Conservation (phyloP, 1,139 yeast species). For the Zygosaccharomyces sapae region DNA sequence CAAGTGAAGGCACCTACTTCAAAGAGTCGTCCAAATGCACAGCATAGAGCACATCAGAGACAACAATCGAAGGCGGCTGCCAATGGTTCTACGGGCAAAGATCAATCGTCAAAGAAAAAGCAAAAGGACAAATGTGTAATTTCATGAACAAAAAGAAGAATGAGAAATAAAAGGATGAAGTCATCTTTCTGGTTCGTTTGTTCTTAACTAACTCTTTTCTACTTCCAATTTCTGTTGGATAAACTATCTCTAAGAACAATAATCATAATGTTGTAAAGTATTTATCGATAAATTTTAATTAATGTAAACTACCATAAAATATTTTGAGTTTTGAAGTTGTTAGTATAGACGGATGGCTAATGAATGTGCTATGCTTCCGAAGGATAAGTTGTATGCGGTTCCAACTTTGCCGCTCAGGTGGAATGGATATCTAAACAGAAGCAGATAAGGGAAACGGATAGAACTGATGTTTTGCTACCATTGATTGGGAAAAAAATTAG, state of each 20-base stretch:
- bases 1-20: background rate
- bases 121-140: constrained; percentile 3
- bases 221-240: background rate
- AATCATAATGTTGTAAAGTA: background rate
- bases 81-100: background rate
- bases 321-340: background rate
- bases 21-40: constrained; percentile 1
- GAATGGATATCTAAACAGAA: no score
- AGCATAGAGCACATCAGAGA: background rate
- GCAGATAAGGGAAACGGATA: no score
- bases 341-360: background rate
- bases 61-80: background rate
- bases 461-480: no score
- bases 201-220: background rate
- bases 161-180: background rate
- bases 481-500: background rate
- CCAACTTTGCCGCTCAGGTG: no score
- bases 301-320: background rate
- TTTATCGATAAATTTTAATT: background rate
- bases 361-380: background rate
- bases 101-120: constrained; percentile 1
- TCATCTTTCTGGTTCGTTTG: background rate
- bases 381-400: no score
- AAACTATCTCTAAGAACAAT: background rate
- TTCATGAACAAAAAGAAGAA: background rate